Evolutionary conservation across 306 rosid species (phyloP).

Genomic region (Betula pendula): DNA sequence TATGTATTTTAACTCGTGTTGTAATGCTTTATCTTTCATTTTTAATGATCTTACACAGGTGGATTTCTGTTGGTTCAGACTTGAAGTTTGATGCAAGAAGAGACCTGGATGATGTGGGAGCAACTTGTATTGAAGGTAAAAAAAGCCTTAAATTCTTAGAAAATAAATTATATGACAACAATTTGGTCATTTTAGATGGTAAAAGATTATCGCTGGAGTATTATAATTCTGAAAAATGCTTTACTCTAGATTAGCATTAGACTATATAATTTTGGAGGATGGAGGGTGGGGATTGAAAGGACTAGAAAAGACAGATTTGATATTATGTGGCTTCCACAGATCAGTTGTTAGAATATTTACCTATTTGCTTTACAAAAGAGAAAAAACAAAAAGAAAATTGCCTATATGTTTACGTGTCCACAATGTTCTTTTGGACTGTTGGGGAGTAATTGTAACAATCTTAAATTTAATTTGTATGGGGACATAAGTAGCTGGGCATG

Average conservation of each 20-base stretch:
- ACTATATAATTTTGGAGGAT: neutral
- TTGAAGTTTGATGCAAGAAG: conserved; percentile 96
- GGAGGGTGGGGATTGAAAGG: neutral
- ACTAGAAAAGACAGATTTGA: neutral
- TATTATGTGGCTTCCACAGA: neutral
- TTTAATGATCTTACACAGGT: conserved; percentile 63
- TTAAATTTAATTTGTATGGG: neutral
- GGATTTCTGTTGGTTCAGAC: conserved; percentile 99
- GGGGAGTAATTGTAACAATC: neutral
- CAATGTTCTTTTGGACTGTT: neutral
- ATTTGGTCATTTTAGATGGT: neutral
- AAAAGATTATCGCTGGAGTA: neutral
- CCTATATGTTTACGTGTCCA: neutral
- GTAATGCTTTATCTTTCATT: conserved; percentile 38
- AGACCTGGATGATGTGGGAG: conserved; percentile 96
- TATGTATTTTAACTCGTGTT: conserved; percentile 24
- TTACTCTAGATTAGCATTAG: neutral
- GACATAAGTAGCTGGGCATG: too few relatives aligned
- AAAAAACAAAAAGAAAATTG: neutral
- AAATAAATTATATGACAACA: neutral
- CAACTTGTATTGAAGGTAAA: conserved; percentile 67
- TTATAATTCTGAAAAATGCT: neutral
- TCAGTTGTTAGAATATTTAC: too few relatives aligned
- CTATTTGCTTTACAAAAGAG: too few relatives aligned
- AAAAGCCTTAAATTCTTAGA: neutral